Evolutionary conservation across 139 green algal species (phyloP), one percentile per base, ranked within the genome.

Genomic region (Micractinium conductrix): DNA sequence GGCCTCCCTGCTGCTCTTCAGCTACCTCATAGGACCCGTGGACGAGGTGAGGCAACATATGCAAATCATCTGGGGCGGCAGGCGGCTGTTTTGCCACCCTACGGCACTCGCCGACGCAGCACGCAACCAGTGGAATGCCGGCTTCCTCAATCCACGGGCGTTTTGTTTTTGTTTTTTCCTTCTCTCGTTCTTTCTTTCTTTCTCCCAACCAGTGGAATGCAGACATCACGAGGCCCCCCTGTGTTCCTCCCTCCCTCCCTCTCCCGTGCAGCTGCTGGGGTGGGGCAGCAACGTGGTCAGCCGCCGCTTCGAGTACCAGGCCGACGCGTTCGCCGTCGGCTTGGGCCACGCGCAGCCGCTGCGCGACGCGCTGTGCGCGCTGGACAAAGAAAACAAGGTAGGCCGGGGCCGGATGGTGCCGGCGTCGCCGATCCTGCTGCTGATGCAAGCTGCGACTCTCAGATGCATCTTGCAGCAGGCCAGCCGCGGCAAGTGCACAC

Each of bases 271-370:
- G 65, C 12, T 97, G 1, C 79, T 97, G 60, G 79, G 84, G 40
- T 95, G 95, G 40, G 30, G 89, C 0, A 84, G 55, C 44, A 97
- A 98, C 74, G 55, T 98, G 26, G 78, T 98, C 2, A 94, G 85
- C 70, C 87, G 95, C 14, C 87, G n/a, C 9, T 98, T 95, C 85
- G 95, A 98, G 85, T 98, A 96, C 87, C 95, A 98, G 85, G 96
- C 96, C n/a, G 96, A 98, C 78, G 87, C 43, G 0, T 98, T 98
- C 90, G 95, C 90, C 5, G 93, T 94, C 5, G 43, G 42, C 1
- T 80, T 93, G 74, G 93, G 91, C 12, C 87, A 93, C 33, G 88
- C 43, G 0, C 38, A 81, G 58, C 14, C 88, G 8, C 89, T 98
- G 33, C 79, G 86, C 14, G 76, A 85, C 37, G 96, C 93, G 12